Base-by-base conservation (phyloP, 2,329 filamentous ascomycete genomes). In the Epichloe bromicola region DNA sequence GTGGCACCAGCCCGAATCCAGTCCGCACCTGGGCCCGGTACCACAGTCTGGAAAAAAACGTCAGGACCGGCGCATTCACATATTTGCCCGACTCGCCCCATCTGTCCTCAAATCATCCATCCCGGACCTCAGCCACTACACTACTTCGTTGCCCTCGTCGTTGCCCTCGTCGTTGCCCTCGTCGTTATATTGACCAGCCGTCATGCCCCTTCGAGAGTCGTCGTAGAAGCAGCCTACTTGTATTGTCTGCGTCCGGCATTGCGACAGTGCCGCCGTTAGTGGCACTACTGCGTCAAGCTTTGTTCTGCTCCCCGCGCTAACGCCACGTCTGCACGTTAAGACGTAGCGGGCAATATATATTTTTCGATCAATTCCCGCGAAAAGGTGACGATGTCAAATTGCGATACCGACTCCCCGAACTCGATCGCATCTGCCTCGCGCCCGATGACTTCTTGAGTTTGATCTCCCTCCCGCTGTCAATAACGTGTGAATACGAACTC, bases 321-420 rank as follows among this genome's bases (percentile, higher is more conserved):
- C 37, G 51, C 48, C 51, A 50, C 51, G 48, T 43, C 40, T 17
- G 41, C 30, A 46, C 33, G 14, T 47, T 10, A 12, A 30, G 20
- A 50, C 34, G 39, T 47, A n/a, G 51, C 30, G 15, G 41, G 37
- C 36, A 42, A 33, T 41, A 41, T 20, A 33, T 53, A 41, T 53
- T 44, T 34, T 20, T 15, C 34, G 17, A 4, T 14, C 30, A 49
- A 26, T 34, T 48, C 47, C 46, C 47, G 52, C 50, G 43, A 48
- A 42, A 42, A 42, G 54, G 52, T 56, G 53, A 62, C 54, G 51
- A 62, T 61, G 60, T 59, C 55, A 51, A 51, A 54, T 57, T 51
- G 58, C 56, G 53, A 54, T 49, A 54, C 52, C 56, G 57, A 56
- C 52, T 53, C 51, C 51, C 51, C 53, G 46, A 53, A 19, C 44